Conservation (phyloP, 768 basidiomycete species). For the Phanerochaete sordida region DNA sequence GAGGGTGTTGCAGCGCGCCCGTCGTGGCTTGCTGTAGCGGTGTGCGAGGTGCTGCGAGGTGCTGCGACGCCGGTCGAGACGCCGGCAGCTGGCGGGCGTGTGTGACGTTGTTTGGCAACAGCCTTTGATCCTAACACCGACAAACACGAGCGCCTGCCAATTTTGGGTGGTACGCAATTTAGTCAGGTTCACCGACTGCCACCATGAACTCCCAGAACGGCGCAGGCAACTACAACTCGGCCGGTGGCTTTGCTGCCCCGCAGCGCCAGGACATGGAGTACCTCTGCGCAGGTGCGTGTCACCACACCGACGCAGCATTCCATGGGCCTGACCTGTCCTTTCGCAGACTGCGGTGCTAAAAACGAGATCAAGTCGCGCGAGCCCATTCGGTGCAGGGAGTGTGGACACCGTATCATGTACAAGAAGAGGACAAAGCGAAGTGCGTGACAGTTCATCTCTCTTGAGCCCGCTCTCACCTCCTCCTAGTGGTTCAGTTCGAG, state of each 20-base stretch:
- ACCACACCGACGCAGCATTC: neutral
- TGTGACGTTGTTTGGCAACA: slow-evolving; percentile 11
- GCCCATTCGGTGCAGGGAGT: slow-evolving; percentile 93
- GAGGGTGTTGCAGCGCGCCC: neutral
- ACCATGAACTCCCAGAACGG: slow-evolving; percentile 12
- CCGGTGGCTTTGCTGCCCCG: neutral
- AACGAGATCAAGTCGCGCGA: slow-evolving; percentile 90
- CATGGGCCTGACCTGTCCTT: neutral
- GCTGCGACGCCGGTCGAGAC: slow-evolving; percentile 5
- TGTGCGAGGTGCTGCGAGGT: neutral
- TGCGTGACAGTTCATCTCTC: slow-evolving; percentile 37
- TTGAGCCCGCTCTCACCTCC: slow-evolving; percentile 1
- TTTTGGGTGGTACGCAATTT: neutral
- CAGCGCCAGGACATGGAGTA: slow-evolving; percentile 72
- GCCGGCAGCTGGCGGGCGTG: slow-evolving; percentile 4
- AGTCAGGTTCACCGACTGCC: slow-evolving; percentile 3
- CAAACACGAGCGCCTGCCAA: slow-evolving; percentile 9
- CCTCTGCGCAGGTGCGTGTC: slow-evolving; percentile 69
- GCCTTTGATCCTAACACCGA: slow-evolving; percentile 16
- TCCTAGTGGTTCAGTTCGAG: slow-evolving; percentile 78
- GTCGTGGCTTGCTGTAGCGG: slow-evolving; percentile 1
- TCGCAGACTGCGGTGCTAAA: slow-evolving; percentile 78
- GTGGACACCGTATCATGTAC: slow-evolving; percentile 98
- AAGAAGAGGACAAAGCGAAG: slow-evolving; percentile 95
- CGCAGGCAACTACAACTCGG: neutral